These are phyloP conservation scores for Aciculoconidium aculeatum DNA, from an alignment of 805 yeast species.

Conservation along the genomic window DNA sequence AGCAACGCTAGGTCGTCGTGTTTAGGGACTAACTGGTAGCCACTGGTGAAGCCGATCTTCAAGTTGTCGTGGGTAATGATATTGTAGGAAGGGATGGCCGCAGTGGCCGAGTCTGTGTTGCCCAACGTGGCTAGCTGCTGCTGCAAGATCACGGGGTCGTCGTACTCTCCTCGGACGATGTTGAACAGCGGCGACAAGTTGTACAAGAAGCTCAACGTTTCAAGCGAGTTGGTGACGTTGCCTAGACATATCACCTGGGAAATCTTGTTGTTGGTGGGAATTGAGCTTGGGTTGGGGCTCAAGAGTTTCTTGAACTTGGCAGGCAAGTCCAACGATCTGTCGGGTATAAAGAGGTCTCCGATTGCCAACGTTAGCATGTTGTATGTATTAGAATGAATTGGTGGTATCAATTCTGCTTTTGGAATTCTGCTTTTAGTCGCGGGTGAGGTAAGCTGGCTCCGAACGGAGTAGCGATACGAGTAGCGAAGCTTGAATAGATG, in stretches of 20 bases:
- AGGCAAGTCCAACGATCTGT: conserved; percentile 63
- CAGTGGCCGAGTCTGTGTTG: conserved; percentile 8
- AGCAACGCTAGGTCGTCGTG: conserved; percentile 81
- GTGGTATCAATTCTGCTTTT: neutral
- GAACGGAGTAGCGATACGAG: too few species aligned
- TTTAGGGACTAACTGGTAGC: conserved; percentile 77
- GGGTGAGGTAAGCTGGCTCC: too few species aligned
- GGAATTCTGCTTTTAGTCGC: neutral
- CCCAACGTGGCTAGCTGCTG: conserved; percentile 25
- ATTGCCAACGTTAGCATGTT: conserved; percentile 55
- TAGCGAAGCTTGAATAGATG: too few species aligned
- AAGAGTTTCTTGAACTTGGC: conserved; percentile 66
- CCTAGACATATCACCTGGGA: conserved; percentile 83
- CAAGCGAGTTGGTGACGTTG: conserved; percentile 64
- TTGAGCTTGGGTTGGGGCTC: conserved; percentile 49
- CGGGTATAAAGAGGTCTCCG: conserved; percentile 89
- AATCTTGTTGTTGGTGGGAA: conserved; percentile 54
- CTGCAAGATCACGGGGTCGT: conserved; percentile 37
- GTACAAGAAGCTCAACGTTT: conserved; percentile 59
- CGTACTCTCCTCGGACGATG: conserved; percentile 80
- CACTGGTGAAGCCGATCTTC: conserved; percentile 79
- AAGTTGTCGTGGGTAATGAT: conserved; percentile 66
- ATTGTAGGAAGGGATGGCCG: conserved; percentile 51
- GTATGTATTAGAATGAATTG: neutral
- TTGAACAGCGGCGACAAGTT: conserved; percentile 67